A percentile compares a stretch with the other conserved stretches of the same genome.
These are phyloP conservation scores for Xylaria sp. DNA, from an alignment of 2,329 filamentous ascomycete genomes.

Conservation along the genomic window DNA sequence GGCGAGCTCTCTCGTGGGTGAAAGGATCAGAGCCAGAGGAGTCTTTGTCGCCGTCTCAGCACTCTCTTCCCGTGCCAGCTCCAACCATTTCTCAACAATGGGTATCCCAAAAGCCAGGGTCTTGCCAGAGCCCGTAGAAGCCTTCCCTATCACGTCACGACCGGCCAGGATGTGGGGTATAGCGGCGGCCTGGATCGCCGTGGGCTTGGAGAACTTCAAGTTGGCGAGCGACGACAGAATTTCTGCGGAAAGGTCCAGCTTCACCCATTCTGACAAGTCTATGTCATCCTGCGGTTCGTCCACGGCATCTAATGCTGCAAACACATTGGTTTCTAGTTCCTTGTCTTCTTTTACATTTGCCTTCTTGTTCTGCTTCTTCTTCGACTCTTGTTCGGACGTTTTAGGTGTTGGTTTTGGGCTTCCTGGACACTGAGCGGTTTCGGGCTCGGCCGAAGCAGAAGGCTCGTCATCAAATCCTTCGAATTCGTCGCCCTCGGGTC, in stretches of 20 bases:
- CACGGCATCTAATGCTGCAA: constrained; percentile 65
- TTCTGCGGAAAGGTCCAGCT: constrained; percentile 76
- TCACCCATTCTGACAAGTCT: constrained; percentile 82
- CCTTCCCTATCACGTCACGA: constrained; percentile 94
- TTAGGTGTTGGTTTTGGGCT: constrained; percentile 41
- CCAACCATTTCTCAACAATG: constrained; percentile 85
- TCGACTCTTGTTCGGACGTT: constrained; percentile 41
- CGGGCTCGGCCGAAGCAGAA: constrained; percentile 29
- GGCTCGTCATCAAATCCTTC: constrained; percentile 71
- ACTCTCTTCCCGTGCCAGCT: constrained; percentile 54
- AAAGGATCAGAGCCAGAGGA: constrained; percentile 83
- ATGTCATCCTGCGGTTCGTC: constrained; percentile 68
- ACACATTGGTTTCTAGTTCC: constrained; percentile 61
- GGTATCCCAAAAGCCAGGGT: constrained; percentile 95
- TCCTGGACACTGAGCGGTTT: constrained; percentile 40
- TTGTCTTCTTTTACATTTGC: constrained; percentile 52
- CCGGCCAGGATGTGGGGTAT: constrained; percentile 87
- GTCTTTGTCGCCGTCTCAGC: constrained; percentile 51
- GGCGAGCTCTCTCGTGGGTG: constrained; percentile 91
- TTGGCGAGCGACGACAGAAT: constrained; percentile 80
- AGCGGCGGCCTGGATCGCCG: constrained; percentile 79
- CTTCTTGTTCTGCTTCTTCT: constrained; percentile 44
- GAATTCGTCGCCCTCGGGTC: constrained; percentile 61
- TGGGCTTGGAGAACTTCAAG: constrained; percentile 83
- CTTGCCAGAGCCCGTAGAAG: constrained; percentile 95